phyloP scores from a whole-genome alignment of 2,329 filamentous ascomycete genomes.

The Davidsoniella eucalypti region DNA sequence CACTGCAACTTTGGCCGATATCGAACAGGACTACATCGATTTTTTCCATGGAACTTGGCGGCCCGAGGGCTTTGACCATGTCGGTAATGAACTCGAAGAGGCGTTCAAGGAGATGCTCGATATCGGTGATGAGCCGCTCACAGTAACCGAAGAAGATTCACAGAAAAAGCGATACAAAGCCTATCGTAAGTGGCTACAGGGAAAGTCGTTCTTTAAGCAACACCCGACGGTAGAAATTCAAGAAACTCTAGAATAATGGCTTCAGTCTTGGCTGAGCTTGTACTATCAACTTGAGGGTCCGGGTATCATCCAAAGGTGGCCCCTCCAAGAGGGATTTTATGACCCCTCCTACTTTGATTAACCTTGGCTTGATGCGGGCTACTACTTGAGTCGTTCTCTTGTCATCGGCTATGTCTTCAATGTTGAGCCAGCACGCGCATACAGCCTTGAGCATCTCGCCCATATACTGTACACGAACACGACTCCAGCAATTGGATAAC shows the following conservation, averaged over 20 bases:
- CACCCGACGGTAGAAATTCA: slow-evolving; percentile 37
- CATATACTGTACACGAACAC: slow-evolving; percentile 33
- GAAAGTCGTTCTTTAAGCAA: slow-evolving; percentile 95
- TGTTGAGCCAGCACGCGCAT: slow-evolving; percentile 44
- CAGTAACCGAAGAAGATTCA: slow-evolving; percentile 72
- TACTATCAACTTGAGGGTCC: background rate
- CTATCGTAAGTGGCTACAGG: slow-evolving; percentile 84
- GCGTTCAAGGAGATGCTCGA: slow-evolving; percentile 64
- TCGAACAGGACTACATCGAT: slow-evolving; percentile 57
- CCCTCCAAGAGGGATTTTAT: background rate
- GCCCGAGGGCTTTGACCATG: slow-evolving; percentile 41
- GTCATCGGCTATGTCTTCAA: slow-evolving; percentile 16
- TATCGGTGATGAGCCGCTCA: slow-evolving; percentile 67
- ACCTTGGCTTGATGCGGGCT: background rate
- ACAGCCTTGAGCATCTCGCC: slow-evolving; percentile 39
- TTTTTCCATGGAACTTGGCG: slow-evolving; percentile 54
- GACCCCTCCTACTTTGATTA: background rate
- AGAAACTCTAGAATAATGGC: slow-evolving; percentile 1
- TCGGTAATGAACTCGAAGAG: slow-evolving; percentile 20
- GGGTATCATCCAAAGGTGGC: background rate
- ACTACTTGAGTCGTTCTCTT: slow-evolving; percentile 17
- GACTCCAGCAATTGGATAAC: slow-evolving; percentile 51
- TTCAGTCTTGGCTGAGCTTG: background rate
- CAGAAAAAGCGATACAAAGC: slow-evolving; percentile 93
- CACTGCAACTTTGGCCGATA: slow-evolving; percentile 43